Percentiles rank a stretch among this genome's conserved stretches.
These are phyloP conservation scores for Macrotyloma uniflorum DNA, from an alignment of 306 rosid species.

Conservation along the genomic window DNA sequence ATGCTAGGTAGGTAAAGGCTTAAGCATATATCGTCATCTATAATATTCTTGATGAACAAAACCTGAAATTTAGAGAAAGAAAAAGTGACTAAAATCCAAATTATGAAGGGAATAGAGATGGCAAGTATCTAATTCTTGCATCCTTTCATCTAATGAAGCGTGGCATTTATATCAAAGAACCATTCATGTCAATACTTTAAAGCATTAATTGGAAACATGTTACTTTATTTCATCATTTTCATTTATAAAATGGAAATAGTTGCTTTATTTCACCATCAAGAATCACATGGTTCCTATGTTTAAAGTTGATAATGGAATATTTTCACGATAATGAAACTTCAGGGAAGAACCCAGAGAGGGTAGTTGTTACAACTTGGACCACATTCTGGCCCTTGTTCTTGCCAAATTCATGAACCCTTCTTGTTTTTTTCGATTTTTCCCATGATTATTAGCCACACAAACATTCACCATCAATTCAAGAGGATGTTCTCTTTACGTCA, in stretches of 20 bases:
- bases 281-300: constrained; percentile 29
- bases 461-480: not conserved
- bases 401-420: not conserved
- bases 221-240: constrained; percentile 17
- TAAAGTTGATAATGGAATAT: constrained; percentile 15
- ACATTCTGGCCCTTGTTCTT: not conserved
- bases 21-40: constrained; percentile 31
- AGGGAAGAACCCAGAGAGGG: not conserved
- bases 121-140: constrained; percentile 41
- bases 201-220: not conserved
- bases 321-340: not conserved
- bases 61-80: constrained; percentile 27
- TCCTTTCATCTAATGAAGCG: constrained; percentile 28
- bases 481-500: constrained; percentile 14
- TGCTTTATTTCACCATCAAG: constrained; percentile 29
- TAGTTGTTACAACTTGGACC: not conserved
- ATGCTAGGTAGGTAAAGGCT: not conserved
- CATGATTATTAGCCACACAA: not conserved
- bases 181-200: constrained; percentile 13
- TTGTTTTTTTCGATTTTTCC: constrained; percentile 5
- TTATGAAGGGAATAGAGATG: constrained; percentile 17
- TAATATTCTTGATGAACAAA: constrained; percentile 38
- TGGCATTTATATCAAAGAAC: constrained; percentile 12
- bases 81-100: not conserved
- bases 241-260: not conserved